phyloP scores from a whole-genome alignment of 2,329 filamentous ascomycete species.

The Xylaria sp. region DNA sequence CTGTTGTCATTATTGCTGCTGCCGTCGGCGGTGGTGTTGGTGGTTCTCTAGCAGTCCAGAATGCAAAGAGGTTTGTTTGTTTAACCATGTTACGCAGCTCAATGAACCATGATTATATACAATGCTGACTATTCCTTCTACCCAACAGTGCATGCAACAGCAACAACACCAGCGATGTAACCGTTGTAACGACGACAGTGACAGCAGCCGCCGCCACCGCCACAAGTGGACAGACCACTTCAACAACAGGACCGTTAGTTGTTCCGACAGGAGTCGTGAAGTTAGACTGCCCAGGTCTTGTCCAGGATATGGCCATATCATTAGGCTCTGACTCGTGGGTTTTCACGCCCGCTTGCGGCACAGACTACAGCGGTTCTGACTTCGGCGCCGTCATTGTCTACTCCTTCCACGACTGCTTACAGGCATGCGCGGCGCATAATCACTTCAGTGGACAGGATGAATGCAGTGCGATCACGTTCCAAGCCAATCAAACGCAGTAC shows the following conservation, averaged over 20 bases:
- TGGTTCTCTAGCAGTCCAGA: conserved; percentile 40
- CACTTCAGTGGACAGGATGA: conserved; percentile 28
- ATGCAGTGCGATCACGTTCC: conserved; percentile 34
- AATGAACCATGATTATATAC: too few species aligned
- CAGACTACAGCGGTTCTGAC: conserved; percentile 27
- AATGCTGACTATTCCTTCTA: conserved; percentile 8
- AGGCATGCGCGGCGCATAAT: conserved; percentile 39
- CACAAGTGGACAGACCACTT: conserved; percentile 8
- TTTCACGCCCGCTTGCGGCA: conserved; percentile 36
- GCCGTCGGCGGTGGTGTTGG: conserved; percentile 41
- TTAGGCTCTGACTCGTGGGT: conserved; percentile 29
- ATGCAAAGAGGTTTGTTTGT: conserved; percentile 36
- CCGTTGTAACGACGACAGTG: conserved; percentile 12
- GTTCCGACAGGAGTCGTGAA: conserved; percentile 36
- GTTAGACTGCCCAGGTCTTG: conserved; percentile 36
- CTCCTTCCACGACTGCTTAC: conserved; percentile 37
- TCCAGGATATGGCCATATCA: conserved; percentile 24
- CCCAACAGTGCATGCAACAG: conserved; percentile 19
- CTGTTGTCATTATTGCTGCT: conserved; percentile 37
- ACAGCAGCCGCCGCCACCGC: conserved; percentile 21
- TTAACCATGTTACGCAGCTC: not conserved
- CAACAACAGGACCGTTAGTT: conserved; percentile 23
- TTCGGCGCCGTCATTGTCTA: conserved; percentile 37
- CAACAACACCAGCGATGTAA: not conserved
- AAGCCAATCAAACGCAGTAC: conserved; percentile 29